Conservation (phyloP, 352 stramenopile species). For the Pelagophyceae sp. region DNA sequence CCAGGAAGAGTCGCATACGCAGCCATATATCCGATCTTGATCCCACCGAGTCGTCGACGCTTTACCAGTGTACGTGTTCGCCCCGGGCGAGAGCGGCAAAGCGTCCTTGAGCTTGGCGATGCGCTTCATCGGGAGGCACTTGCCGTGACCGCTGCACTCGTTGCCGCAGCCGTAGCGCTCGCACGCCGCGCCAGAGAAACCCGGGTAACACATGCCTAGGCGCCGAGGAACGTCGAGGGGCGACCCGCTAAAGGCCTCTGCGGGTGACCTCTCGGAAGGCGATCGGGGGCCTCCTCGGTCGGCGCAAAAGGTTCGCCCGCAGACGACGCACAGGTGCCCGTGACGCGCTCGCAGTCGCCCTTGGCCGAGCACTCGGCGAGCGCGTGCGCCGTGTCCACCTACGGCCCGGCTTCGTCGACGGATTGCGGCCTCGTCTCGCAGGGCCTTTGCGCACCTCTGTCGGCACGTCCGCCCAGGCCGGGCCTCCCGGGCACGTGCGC, state of each 20-base stretch:
- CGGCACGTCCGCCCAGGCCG: slow-evolving; percentile 49
- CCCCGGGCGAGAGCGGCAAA: slow-evolving; percentile 49
- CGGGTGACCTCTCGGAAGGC: no score
- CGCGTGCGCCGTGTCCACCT: slow-evolving; percentile 34
- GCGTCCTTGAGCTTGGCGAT: slow-evolving; percentile 55
- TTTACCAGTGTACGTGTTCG: slow-evolving; percentile 55
- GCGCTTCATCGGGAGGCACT: slow-evolving; percentile 61
- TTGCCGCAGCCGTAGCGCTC: slow-evolving; percentile 74
- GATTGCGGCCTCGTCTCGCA: neutral
- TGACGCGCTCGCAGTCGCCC: slow-evolving; percentile 25
- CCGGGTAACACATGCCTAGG: slow-evolving; percentile 67
- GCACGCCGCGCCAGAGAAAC: slow-evolving; percentile 77
- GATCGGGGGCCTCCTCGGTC: slow-evolving; percentile 51
- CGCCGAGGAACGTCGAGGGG: no score
- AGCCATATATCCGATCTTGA: slow-evolving; percentile 73
- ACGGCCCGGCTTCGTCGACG: neutral
- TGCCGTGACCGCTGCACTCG: slow-evolving; percentile 66
- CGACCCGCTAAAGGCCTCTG: no score
- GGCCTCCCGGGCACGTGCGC: slow-evolving; percentile 43
- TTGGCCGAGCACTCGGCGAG: slow-evolving; percentile 42
- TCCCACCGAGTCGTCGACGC: slow-evolving; percentile 67
- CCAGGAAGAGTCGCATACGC: slow-evolving; percentile 55
- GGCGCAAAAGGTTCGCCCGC: neutral
- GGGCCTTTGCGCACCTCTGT: slow-evolving; percentile 5
- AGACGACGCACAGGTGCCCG: slow-evolving; percentile 16